Percentiles rank a stretch among this genome's conserved stretches.
Evolutionary conservation across 2,329 filamentous ascomycete species (phyloP).

Genomic region (Alternaria ethzedia): DNA sequence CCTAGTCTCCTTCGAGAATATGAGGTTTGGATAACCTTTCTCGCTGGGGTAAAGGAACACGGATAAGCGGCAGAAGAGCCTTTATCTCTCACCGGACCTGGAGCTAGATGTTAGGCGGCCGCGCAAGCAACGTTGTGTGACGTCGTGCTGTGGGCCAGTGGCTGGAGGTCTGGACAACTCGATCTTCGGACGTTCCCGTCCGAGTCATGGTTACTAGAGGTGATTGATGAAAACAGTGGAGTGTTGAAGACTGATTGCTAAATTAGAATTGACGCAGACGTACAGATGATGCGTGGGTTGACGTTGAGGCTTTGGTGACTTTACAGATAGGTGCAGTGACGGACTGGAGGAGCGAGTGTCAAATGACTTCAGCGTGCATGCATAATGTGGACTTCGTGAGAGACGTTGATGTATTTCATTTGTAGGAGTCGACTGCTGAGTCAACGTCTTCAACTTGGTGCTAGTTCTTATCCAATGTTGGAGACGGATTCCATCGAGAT

Average conservation of each 20-base stretch:
- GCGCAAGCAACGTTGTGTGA: not conserved
- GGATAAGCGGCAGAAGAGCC: not conserved
- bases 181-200: not conserved
- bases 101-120: not conserved
- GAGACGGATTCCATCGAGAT: not conserved
- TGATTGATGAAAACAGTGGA: not conserved
- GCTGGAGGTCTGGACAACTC: not conserved
- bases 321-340: not conserved
- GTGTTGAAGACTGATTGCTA: not conserved
- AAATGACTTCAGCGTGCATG: not conserved
- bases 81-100: not conserved
- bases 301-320: not conserved
- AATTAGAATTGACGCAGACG: not conserved
- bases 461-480: not conserved
- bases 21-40: conserved; percentile 5
- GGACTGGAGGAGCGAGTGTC: not conserved
- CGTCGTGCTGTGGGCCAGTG: conserved; percentile 3
- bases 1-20: not conserved
- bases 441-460: not conserved
- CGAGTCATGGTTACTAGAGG: not conserved
- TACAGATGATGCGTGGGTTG: not conserved
- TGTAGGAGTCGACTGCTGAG: not conserved
- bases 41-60: not conserved
- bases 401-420: not conserved
- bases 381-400: not conserved